Conservation (phyloP, 495 filamentous ascomycete genomes). For the Trichoderma erinaceum region DNA sequence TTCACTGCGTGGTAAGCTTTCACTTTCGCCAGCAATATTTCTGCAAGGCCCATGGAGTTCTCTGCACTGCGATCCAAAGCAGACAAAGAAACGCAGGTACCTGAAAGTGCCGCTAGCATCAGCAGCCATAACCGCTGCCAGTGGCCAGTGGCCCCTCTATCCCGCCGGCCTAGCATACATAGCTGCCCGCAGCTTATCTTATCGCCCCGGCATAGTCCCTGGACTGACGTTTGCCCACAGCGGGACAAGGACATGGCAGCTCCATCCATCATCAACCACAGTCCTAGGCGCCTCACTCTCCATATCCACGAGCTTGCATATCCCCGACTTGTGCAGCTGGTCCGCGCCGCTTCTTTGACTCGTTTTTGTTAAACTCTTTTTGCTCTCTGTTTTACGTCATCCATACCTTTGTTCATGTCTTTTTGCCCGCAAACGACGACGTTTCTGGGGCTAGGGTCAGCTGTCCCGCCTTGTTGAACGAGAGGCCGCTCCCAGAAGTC, state of each 20-base stretch:
- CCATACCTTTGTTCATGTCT: conserved; percentile 5
- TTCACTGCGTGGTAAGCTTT: no score
- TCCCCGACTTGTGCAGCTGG: background rate
- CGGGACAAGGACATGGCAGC: background rate
- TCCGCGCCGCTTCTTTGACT: background rate
- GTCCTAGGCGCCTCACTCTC: background rate
- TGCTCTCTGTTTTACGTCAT: background rate
- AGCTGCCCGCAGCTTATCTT: conserved; percentile 3
- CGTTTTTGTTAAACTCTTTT: background rate
- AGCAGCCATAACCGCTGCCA: background rate
- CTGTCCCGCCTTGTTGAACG: background rate
- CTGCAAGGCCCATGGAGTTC: no score
- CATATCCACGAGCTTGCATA: background rate
- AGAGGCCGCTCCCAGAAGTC: background rate
- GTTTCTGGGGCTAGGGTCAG: conserved; percentile 4
- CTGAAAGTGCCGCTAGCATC: no score
- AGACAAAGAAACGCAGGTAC: no score
- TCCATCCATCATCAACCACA: background rate
- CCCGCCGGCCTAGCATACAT: background rate
- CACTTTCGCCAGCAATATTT: no score
- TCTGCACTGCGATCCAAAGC: no score
- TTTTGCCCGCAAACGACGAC: background rate
- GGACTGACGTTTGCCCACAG: background rate
- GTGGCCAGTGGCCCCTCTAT: background rate
- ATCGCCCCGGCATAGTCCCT: background rate